Conservation (phyloP, 176 grass and related monocot genomes). For the Thinopyrum elongatum region DNA sequence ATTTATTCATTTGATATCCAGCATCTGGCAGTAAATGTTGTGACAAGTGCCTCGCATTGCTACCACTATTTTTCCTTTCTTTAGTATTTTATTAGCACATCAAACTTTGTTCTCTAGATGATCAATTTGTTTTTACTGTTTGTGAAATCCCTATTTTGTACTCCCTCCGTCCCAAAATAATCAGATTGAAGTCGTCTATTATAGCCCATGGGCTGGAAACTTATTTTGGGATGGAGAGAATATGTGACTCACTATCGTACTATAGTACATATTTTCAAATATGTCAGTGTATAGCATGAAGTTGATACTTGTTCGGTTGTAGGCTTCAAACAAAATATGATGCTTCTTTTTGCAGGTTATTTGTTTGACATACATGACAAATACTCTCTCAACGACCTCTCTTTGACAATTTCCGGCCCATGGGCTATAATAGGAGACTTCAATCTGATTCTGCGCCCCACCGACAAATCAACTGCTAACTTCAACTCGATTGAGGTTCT, state of each 20-base stretch:
- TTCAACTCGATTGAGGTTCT: no score
- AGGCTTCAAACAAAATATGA: not conserved
- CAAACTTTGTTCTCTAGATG: not conserved
- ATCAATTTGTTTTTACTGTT: not conserved
- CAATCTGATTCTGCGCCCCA: no score
- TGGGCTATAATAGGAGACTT: no score
- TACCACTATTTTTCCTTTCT: not conserved
- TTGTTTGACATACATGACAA: not conserved
- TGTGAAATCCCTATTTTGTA: not conserved
- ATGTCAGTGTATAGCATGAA: not conserved
- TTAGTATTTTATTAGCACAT: not conserved
- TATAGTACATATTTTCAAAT: not conserved
- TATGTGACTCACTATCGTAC: no score
- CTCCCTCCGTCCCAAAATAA: no score
- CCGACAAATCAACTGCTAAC: no score
- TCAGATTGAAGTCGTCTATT: no score
- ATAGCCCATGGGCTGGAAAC: no score
- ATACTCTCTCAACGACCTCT: no score
- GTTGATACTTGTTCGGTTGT: not conserved
- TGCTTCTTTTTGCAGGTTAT: not conserved
- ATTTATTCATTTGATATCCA: not conserved
- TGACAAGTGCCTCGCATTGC: not conserved
- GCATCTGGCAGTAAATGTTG: not conserved
- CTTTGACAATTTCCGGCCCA: no score
- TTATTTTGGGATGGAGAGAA: no score